phyloP scores from a whole-genome alignment of 768 basidiomycete species.

The Leccinum boreale region DNA sequence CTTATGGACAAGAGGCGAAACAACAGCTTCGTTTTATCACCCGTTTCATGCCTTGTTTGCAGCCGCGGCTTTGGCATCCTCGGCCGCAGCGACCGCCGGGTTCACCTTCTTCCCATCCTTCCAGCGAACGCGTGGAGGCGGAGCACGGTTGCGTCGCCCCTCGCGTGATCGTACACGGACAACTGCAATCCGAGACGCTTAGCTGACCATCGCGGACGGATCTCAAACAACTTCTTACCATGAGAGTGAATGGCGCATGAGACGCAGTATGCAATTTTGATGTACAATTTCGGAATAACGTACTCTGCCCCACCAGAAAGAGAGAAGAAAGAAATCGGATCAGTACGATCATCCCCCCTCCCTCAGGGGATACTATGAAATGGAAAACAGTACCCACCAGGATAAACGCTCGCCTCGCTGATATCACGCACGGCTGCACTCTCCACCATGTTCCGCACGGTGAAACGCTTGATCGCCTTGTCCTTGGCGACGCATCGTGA shows the following conservation, averaged over 20 bases:
- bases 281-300: constrained; percentile 93
- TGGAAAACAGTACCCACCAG: constrained; percentile 53
- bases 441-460: constrained; percentile 99
- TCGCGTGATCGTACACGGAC: constrained; percentile 97
- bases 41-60: constrained; percentile 48
- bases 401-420: constrained; percentile 92
- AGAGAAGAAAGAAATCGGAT: neutral
- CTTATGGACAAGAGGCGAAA: neutral
- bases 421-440: constrained; percentile 97
- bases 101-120: constrained; percentile 96
- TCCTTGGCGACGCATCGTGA: constrained; percentile 97
- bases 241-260: constrained; percentile 99
- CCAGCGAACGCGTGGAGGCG: constrained; percentile 94
- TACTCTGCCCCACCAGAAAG: constrained; percentile 59
- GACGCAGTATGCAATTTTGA: constrained; percentile 98
- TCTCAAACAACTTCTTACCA: constrained; percentile 47
- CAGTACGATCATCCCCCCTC: neutral
- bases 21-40: constrained; percentile 4
- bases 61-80: constrained; percentile 70
- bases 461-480: constrained; percentile 99
- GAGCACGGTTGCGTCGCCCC: constrained; percentile 95
- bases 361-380: neutral
- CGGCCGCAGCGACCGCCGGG: constrained; percentile 90
- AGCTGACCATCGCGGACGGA: neutral
- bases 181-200: constrained; percentile 43